Base-by-base conservation (phyloP, 805 yeast species). In the Cyberlindnera suaveolens region DNA sequence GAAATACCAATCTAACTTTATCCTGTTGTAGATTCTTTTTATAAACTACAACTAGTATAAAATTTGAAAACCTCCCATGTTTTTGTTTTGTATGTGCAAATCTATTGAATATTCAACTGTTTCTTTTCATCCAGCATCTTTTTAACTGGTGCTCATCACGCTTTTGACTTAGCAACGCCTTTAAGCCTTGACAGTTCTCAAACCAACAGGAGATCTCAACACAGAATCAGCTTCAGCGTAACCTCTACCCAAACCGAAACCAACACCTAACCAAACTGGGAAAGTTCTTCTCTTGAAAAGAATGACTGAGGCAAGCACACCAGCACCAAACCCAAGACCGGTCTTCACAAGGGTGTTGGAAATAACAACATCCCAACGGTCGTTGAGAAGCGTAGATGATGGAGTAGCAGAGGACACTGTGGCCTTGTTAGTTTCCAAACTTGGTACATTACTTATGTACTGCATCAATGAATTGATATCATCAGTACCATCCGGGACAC, bases 211-310 rank as follows among this genome's bases (percentile, higher is more conserved):
- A 13, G 87, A 77, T 70, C 97, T 83, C 77, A 93, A 91, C 44
- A 90, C 85, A 48, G 97, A 95, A 62, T 93, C 98, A 48, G 98
- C 99, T 71, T 93, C 99, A 48, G 98, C 81, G 68, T 89, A 93
- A 42, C 96, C 96, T 72, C 96, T 84, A 52, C 99, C 99, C 49
- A 90, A 76, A 53, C 99, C 99, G 59, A 93, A 91, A 32, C 99
- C 99, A 51, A 89, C 70, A 52, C 99, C 99, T 49, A 91, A 68
- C 96, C 97, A 90, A 35, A 91, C 98, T 43, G 99, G 99, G 80
- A 89, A 93, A 9, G 96, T 76, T 68, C 98, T 82, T 74, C 98
- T 86, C 66, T 77, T 87, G 74, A 93, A 93, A 45, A 93, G 68
- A 47, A 93, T 67, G 36, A 90, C 95, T 8, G 96, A 87, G 36